Conservation (phyloP, 441 rosid species). For the Aquilaria agallochum region DNA sequence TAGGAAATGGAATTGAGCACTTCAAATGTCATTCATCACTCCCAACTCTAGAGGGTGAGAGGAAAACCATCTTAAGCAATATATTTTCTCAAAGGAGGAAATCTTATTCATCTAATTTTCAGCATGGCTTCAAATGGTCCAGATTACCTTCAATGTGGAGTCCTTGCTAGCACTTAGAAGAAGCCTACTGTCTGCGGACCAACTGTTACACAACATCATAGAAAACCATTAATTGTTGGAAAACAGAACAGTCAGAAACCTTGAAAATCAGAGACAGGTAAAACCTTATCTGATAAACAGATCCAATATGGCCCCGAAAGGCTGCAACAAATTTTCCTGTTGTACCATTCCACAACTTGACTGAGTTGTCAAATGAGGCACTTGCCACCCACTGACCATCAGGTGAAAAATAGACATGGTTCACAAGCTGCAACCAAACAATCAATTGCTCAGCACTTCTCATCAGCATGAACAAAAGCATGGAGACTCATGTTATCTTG, state of each 20-base stretch:
- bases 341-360: slow-evolving; percentile 90
- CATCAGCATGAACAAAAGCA: no score
- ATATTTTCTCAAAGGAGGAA: background rate
- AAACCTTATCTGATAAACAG: slow-evolving; percentile 94
- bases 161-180: slow-evolving; percentile 98
- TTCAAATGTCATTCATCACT: background rate
- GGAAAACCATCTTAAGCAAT: background rate
- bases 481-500: no score
- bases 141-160: slow-evolving; percentile 85
- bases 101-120: background rate
- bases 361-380: slow-evolving; percentile 96
- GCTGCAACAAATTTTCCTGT: slow-evolving; percentile 89
- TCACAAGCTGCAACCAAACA: slow-evolving; percentile 71
- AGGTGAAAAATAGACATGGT: slow-evolving; percentile 96
- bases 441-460: background rate
- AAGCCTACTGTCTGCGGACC: slow-evolving; percentile 99
- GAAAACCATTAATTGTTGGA: slow-evolving; percentile 3
- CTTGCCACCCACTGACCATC: slow-evolving; percentile 98
- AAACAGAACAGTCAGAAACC: background rate
- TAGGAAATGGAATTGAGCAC: slow-evolving; percentile 17
- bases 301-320: slow-evolving; percentile 93
- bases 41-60: background rate
- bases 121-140: background rate
- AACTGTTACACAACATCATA: slow-evolving; percentile 40
- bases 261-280: slow-evolving; percentile 12